Conservation (phyloP, 2,329 filamentous ascomycete genomes). For the Hypomyces rosellus region DNA sequence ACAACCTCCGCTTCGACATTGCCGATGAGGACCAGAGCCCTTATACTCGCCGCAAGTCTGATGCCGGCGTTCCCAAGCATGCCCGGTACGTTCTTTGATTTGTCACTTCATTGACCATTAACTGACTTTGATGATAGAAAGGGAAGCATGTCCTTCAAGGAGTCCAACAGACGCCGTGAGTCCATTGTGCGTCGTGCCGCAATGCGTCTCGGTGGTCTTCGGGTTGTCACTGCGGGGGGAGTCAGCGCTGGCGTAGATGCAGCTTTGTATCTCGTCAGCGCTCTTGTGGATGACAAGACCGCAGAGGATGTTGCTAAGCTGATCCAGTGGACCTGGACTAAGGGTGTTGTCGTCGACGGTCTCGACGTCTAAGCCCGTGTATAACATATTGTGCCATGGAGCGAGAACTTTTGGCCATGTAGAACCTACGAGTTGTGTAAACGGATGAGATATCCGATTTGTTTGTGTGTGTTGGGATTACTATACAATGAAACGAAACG, state of each 20-base stretch:
- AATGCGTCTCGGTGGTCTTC: constrained; percentile 62
- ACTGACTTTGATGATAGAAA: constrained; percentile 47
- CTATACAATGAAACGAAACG: constrained; percentile 8
- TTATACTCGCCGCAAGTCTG: constrained; percentile 71
- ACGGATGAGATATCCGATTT: constrained; percentile 1
- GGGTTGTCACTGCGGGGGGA: constrained; percentile 76
- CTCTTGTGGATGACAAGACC: constrained; percentile 69
- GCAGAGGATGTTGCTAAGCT: constrained; percentile 68
- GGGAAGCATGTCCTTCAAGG: constrained; percentile 76
- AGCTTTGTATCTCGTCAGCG: constrained; percentile 75
- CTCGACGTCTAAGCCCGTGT: constrained; percentile 61
- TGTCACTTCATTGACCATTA: background rate
- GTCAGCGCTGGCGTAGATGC: constrained; percentile 78
- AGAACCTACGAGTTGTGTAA: constrained; percentile 6
- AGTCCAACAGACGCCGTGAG: constrained; percentile 68
- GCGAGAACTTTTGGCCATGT: constrained; percentile 6
- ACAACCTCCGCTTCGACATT: constrained; percentile 83
- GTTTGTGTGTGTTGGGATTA: background rate
- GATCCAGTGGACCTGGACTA: constrained; percentile 80
- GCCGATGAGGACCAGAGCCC: constrained; percentile 77
- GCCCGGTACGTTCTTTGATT: constrained; percentile 43
- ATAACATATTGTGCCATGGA: too few relatives aligned
- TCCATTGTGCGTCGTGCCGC: constrained; percentile 72
- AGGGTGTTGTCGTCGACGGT: constrained; percentile 77
- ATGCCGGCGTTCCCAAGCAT: constrained; percentile 55